Evolutionary conservation across 208 protist genomes (phyloP), one percentile per base, ranked within the genome.

Genomic region (Acanthamoeba castellanii): DNA sequence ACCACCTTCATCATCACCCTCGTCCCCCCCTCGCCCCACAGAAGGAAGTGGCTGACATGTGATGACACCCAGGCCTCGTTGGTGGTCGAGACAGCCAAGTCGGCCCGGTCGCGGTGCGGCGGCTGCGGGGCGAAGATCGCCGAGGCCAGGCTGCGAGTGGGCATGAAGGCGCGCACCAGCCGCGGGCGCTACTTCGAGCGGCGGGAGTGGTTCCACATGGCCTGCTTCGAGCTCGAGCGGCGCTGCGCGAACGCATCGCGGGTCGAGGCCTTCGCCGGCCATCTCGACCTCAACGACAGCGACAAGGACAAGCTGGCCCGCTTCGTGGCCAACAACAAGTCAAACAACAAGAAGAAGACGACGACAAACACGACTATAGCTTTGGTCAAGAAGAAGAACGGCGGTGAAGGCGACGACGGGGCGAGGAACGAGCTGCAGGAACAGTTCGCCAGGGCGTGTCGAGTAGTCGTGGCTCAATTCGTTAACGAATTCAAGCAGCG

Each of bases 161-260:
- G 84, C 52, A 37, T 90, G 14, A 66, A 70, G 84, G 64, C 27
- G 52, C 84, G 84, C 16, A 70, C 20, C 55, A 59, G 11, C 2
- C 50, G 84, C 11, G 55, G 57, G 27, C 30, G 5, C 30, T n/a
- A 68, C n/a, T 76, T 32, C 88, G 61, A 20, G 20, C 22, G n/a
- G 34, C 13, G 88, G 61, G 89, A 88, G n/a, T 94, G 89, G 89
- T 94, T 61, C 30, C 84, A 90, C 84, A 37, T 90, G 42, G 50
- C 84, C 27, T 90, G 84, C 84, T 90, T 90, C 52, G 50, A 90
- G 18, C 37, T 34, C 22, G 84, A 45, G 27, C 84, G 32, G 20
- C 37, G 50, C 50, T 27, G n/a, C 20, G 84, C 30, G 18, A 16
- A 11, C 27, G 32, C 1, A 1, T 50, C 47, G 47, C 20, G 27